Evolutionary conservation across 208 protist species (phyloP).

Genomic region (Acanthamoeba culbertsoni): DNA sequence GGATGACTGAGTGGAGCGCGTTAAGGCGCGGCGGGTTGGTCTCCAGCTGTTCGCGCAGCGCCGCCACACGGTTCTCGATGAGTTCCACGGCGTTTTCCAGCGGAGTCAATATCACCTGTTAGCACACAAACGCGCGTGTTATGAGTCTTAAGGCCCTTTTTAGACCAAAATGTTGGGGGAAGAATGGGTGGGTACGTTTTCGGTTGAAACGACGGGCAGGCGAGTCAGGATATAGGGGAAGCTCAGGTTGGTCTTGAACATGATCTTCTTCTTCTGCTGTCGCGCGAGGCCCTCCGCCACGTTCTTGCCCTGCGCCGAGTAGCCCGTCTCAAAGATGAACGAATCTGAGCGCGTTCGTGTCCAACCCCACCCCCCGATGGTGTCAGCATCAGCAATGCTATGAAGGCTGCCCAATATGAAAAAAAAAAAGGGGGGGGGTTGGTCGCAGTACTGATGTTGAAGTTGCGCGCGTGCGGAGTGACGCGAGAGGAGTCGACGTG

Average conservation of each 20-base stretch:
- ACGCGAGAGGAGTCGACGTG: neutral
- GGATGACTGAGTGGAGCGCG: slow-evolving; percentile 18
- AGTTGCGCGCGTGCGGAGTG: slow-evolving; percentile 18
- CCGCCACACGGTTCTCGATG: neutral
- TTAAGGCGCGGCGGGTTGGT: slow-evolving; percentile 16
- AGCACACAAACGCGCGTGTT: neutral
- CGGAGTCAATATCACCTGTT: neutral
- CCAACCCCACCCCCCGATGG: too few species aligned
- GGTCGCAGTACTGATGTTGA: neutral
- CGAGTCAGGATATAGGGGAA: neutral
- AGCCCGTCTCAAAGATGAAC: slow-evolving; percentile 35
- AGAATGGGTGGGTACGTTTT: too few species aligned
- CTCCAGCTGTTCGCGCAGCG: neutral
- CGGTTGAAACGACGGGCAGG: neutral
- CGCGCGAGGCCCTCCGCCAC: neutral
- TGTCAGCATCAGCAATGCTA: too few species aligned
- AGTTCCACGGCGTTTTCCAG: slow-evolving; percentile 39
- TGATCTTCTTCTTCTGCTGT: slow-evolving; percentile 52
- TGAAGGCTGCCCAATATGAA: too few species aligned
- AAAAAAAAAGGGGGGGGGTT: neutral
- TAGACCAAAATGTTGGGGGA: too few species aligned
- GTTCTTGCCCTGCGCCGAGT: neutral
- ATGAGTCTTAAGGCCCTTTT: neutral
- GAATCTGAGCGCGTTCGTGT: neutral
- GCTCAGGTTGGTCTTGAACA: neutral